A percentile compares a stretch with the other conserved stretches of the same genome.
Conservation (phyloP, 176 grass and related monocot genomes). For the Musa beccarii region DNA sequence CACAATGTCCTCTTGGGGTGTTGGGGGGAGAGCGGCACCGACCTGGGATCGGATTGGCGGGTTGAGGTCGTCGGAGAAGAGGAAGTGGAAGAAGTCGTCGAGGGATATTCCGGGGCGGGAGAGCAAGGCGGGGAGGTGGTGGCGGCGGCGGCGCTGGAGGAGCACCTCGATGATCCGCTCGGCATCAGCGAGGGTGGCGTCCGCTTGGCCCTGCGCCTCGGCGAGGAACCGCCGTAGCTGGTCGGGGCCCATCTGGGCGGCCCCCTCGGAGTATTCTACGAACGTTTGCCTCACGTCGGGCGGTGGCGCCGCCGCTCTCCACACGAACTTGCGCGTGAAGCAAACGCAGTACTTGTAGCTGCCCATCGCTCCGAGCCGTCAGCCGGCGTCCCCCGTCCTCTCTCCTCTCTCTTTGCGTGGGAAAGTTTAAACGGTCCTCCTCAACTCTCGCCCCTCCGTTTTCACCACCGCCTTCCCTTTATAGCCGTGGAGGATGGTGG, state of each 20-base stretch:
- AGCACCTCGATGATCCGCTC: conserved; percentile 3
- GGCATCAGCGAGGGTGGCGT: background rate
- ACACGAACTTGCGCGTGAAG: conserved; percentile 20
- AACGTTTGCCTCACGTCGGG: conserved; percentile 7
- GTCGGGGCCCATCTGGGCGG: background rate
- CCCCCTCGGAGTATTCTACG: background rate
- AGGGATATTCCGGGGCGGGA: background rate
- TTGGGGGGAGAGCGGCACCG: background rate
- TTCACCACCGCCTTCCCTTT: too few relatives aligned
- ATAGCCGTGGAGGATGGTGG: too few relatives aligned
- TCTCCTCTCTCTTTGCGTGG: background rate
- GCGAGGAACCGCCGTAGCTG: conserved; percentile 8
- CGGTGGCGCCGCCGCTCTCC: conserved; percentile 1
- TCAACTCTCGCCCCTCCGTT: too few relatives aligned
- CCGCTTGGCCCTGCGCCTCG: conserved; percentile 1
- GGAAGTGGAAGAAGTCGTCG: conserved; percentile 18
- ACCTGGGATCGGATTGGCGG: conserved; percentile 13
- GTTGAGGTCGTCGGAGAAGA: conserved; percentile 12
- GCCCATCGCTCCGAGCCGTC: background rate
- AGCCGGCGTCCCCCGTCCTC: background rate
- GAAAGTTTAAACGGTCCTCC: background rate
- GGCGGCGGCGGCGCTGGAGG: background rate
- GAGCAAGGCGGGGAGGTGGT: background rate
- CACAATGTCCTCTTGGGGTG: background rate
- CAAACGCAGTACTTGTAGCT: conserved; percentile 20